Percentiles rank a stretch among this genome's conserved stretches.
These are phyloP conservation scores for Aspergillus affinis DNA, from an alignment of 495 filamentous ascomycete species.

Conservation along the genomic window DNA sequence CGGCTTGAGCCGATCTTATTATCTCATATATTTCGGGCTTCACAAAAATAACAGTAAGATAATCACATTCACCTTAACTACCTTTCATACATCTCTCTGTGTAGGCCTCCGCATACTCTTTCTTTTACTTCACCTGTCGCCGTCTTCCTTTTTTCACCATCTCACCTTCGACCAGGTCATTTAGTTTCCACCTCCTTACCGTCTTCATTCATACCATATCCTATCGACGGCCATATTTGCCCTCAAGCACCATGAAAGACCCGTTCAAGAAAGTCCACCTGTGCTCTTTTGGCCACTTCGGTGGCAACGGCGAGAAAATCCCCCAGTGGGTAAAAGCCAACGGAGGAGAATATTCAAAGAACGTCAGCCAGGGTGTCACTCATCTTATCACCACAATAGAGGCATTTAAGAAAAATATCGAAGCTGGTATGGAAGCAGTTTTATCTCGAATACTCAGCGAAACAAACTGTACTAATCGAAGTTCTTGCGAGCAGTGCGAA, in stretches of 20 bases:
- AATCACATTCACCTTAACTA: background rate
- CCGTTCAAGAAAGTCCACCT: constrained; percentile 29
- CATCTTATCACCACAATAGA: constrained; percentile 59
- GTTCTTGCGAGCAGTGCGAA: constrained; percentile 33
- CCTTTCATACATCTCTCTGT: background rate
- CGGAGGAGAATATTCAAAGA: constrained; percentile 46
- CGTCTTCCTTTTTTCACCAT: background rate
- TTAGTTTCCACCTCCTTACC: background rate
- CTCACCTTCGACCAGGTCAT: background rate
- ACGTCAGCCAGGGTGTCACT: constrained; percentile 47
- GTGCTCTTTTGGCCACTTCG: constrained; percentile 42
- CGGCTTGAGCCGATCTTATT: background rate
- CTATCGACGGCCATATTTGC: background rate
- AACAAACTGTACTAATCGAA: background rate
- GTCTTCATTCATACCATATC: background rate
- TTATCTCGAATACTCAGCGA: background rate
- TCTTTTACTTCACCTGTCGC: constrained; percentile 9
- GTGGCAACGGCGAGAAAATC: constrained; percentile 41
- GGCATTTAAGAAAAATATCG: constrained; percentile 45
- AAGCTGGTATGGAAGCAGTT: constrained; percentile 39
- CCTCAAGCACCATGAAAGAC: constrained; percentile 31
- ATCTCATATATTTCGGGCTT: background rate
- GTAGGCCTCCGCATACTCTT: constrained; percentile 6
- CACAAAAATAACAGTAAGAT: background rate
- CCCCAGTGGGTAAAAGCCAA: constrained; percentile 53